Percentiles rank a stretch among this genome's conserved stretches.
Evolutionary conservation across 2,329 filamentous ascomycete species (phyloP).

Genomic region (Fusarium foetens): DNA sequence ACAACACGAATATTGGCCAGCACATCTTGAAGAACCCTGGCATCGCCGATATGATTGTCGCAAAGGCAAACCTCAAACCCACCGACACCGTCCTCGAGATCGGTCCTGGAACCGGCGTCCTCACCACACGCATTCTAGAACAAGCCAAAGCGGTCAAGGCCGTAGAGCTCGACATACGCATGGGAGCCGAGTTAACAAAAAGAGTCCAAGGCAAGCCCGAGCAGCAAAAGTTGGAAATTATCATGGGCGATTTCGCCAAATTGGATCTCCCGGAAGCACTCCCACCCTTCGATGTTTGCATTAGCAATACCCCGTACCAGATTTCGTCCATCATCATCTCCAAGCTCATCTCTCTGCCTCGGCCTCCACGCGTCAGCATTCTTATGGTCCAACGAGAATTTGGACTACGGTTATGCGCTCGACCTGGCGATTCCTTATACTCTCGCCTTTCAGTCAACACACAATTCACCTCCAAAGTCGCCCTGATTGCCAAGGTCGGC

Average conservation of each 20-base stretch:
- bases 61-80: background rate
- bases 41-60: background rate
- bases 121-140: background rate
- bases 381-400: background rate
- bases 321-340: background rate
- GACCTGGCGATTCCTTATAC: background rate
- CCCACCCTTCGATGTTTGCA: background rate
- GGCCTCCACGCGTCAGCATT: background rate
- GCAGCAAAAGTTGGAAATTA: background rate
- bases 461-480: background rate
- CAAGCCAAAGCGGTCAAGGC: background rate
- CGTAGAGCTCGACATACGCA: background rate
- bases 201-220: background rate
- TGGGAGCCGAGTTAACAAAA: background rate
- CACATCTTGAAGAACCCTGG: background rate
- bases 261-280: background rate
- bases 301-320: background rate
- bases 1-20: background rate
- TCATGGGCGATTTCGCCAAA: background rate
- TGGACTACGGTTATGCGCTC: background rate
- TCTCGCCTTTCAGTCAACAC: background rate
- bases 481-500: background rate
- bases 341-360: background rate
- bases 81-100: background rate
- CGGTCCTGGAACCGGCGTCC: background rate